A percentile compares a stretch with the other conserved stretches of the same genome.
Conservation (phyloP, 1,139 yeast species). For the Nakaseomyces kungkrabaensis region DNA sequence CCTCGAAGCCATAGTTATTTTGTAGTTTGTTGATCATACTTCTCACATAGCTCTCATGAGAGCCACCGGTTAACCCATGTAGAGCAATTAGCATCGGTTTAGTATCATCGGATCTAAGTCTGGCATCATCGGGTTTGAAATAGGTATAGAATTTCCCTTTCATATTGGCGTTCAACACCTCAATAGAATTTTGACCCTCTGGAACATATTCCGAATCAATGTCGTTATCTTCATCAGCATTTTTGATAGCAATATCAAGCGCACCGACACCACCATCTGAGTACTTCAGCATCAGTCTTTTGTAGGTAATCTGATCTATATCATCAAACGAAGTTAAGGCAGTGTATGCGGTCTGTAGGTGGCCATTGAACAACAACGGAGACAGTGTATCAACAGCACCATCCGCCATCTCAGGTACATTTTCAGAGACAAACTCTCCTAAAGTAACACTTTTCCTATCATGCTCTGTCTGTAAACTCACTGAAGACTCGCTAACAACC, state of each 20-base stretch:
- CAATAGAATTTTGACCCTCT: conserved; percentile 13
- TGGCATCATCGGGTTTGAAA: conserved; percentile 27
- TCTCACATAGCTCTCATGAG: conserved; percentile 48
- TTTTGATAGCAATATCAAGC: conserved; percentile 44
- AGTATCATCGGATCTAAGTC: conserved; percentile 30
- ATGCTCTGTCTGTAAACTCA: conserved; percentile 4
- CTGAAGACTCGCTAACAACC: conserved; percentile 6
- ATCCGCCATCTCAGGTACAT: conserved; percentile 35
- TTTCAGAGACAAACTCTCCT: conserved; percentile 25
- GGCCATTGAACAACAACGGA: conserved; percentile 55
- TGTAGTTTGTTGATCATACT: conserved; percentile 34
- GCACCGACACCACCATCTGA: conserved; percentile 49
- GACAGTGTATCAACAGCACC: conserved; percentile 40
- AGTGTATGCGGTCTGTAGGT: conserved; percentile 57
- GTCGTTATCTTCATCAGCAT: conserved; percentile 27
- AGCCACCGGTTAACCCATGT: conserved; percentile 58
- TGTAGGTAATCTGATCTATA: conserved; percentile 39
- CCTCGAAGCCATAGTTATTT: conserved; percentile 37
- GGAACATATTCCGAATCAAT: conserved; percentile 31
- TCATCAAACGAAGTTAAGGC: conserved; percentile 32
- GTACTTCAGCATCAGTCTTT: conserved; percentile 42
- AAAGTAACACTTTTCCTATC: conserved; percentile 7
- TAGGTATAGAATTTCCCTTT: conserved; percentile 14
- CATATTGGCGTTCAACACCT: conserved; percentile 9
- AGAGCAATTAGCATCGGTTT: conserved; percentile 45